Evolutionary conservation across 2,329 filamentous ascomycete genomes (phyloP).

Genomic region (Berkeleyomyces basicola): DNA sequence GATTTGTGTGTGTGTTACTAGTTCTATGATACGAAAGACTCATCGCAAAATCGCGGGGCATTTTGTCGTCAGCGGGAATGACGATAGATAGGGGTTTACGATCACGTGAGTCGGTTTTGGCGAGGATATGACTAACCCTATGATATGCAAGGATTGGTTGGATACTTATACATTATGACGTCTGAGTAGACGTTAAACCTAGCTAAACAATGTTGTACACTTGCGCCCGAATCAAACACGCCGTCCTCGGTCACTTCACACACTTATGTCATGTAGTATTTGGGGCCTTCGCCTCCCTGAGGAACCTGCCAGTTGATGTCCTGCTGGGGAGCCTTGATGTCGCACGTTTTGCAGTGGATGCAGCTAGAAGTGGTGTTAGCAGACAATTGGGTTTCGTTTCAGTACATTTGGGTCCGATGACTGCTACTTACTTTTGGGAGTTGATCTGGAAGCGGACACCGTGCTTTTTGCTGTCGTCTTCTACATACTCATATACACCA

Average conservation of each 20-base stretch:
- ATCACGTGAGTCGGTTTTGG: background rate
- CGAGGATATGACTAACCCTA: background rate
- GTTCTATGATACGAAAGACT: background rate
- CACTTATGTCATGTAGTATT: conserved; percentile 49
- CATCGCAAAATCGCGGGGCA: conserved; percentile 1
- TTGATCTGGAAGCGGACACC: conserved; percentile 97
- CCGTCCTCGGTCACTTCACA: background rate
- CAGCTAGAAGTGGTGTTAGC: conserved; percentile 43
- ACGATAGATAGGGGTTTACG: background rate
- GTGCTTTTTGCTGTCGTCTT: conserved; percentile 70
- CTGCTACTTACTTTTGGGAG: conserved; percentile 70
- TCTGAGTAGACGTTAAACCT: background rate
- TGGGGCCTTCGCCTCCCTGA: conserved; percentile 68
- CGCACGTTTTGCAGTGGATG: conserved; percentile 98
- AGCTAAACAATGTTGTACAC: background rate
- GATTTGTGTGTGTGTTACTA: background rate
- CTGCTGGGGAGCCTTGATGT: conserved; percentile 93
- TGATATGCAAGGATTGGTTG: background rate
- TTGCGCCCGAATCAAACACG: background rate
- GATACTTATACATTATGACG: background rate
- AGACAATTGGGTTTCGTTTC: background rate
- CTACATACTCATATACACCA: conserved; percentile 94
- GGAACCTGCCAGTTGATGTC: conserved; percentile 97
- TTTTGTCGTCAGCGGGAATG: background rate
- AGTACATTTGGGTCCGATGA: background rate